Base-by-base conservation (phyloP, 441 rosid species). In the Erysimum pusillum region DNA sequence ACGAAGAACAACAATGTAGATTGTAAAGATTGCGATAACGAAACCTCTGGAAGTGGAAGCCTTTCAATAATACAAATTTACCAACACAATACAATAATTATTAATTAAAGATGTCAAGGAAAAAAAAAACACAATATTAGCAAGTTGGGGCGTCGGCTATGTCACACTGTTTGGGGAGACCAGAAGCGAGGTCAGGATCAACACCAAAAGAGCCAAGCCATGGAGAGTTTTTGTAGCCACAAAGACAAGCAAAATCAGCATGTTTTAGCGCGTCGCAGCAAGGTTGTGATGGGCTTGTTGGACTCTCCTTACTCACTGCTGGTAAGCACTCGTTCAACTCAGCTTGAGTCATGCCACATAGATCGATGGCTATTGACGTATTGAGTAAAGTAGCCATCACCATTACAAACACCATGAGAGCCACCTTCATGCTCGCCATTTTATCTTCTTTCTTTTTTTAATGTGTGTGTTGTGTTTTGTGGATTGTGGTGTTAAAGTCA, bases 321-420 rank as follows among this genome's bases (percentile, higher is more conserved):
- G 92, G 91, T 70, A 73, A 85, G 73, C 96, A 89, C 7, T 87
- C 89, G 13, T 3, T 9, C 11, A 87, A 68, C n/a, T 84, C 92
- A 10, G 80, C 79, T 0, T 82, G 76, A 6, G 22, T 68, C 84
- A 91, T 80, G 49, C 83, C 75, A 76, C 96, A 91, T 11, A 91
- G 73, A 0, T 10, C 78, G 65, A 84, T 3, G 5, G 81, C 86
- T 36, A 22, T 52, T 4, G 84, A 76, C 17, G 48, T 77, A 52
- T 67, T 85, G 2, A 20, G 73, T 7, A n/a, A 69, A 67, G 61
- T 15, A 2, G 48, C 49, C n/a, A 61, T 67, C 18, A 59, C 36
- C 35, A 65, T 0, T 3, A 62, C 3, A 2, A 64, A 57, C 62
- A 75, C 45, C 3, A 7, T 9, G 28, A 25, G 2, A 49, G 13